Base-by-base conservation (phyloP, 805 yeast genomes). In the Clavispora asparagi region DNA sequence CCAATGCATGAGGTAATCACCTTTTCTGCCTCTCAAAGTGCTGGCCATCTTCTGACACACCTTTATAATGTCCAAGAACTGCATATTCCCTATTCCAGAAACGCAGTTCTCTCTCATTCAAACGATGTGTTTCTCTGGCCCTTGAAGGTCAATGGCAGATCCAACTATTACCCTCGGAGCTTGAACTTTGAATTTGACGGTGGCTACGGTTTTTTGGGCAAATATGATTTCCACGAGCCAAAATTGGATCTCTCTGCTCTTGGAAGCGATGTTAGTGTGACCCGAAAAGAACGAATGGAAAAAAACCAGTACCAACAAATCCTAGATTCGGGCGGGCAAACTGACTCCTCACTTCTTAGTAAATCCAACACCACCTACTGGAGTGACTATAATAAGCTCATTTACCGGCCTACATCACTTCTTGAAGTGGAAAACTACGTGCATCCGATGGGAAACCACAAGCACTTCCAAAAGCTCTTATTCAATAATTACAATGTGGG, bases 41-140 rank as follows among this genome's bases (percentile, higher is more conserved):
- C 96, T 0, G 87, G 87, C 55, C 92, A 87, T 61, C 62, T 87
- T n/a, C 62, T 78, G 3, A 78, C 96, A 0, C 96, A 88, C 56
- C 83, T 87, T 59, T 87, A 82, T 70, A 92, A 94, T 58, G 64
- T 78, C 11, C 96, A 89, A 62, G 95, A 88, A 46, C 64, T 78
- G 9, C 82, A 79, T 57, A 73, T 85, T 39, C 82, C 80, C 28
- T 85, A 76, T 58, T 61, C 62, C n/a, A 36, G 33, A 16, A 19
- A 40, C 13, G 64, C 74, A 4, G 78, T 75, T 49, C 76, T 84
- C 2, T 65, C 14, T 70, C 82, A 70, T 38, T 63, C 71, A 8
- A 74, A 75, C 43, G 64, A 78, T 0, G 76, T 77, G 30, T 70
- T 68, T 42, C 54, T 61, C 51, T 44, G 53, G 49, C 37, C 63